Percentiles rank a stretch among this genome's conserved stretches.
phyloP scores from a whole-genome alignment of 768 basidiomycete species.

The Hydnum rufescens region DNA sequence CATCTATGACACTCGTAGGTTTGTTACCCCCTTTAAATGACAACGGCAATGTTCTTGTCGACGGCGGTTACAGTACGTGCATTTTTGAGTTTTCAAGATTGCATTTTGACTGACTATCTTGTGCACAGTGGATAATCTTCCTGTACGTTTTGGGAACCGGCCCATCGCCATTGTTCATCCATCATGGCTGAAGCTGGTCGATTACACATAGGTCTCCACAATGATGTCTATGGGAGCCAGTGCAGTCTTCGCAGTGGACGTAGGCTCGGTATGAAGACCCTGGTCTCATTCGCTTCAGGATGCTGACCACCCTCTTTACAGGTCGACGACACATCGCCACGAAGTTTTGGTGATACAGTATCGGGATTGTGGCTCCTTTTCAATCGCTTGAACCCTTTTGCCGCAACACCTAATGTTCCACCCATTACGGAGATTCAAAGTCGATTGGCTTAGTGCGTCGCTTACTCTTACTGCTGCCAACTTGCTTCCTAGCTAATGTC shows the following conservation, averaged over 20 bases:
- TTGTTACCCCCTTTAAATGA: slow-evolving; percentile 88
- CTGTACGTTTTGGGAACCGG: slow-evolving; percentile 35
- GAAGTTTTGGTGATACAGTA: slow-evolving; percentile 85
- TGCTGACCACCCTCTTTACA: slow-evolving; percentile 15
- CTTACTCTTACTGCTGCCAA: not conserved
- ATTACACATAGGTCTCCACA: slow-evolving; percentile 42
- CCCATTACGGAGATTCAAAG: slow-evolving; percentile 87
- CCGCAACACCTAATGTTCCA: slow-evolving; percentile 53
- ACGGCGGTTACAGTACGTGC: slow-evolving; percentile 68
- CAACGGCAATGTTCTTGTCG: slow-evolving; percentile 80
- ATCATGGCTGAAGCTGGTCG: not conserved
- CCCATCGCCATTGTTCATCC: not conserved
- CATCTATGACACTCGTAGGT: slow-evolving; percentile 94
- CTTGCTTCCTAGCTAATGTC: not conserved
- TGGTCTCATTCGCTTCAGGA: not conserved
- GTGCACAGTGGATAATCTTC: slow-evolving; percentile 62
- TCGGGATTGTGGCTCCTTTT: slow-evolving; percentile 93
- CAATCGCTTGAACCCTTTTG: slow-evolving; percentile 87
- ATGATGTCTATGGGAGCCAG: slow-evolving; percentile 87
- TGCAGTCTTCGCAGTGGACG: slow-evolving; percentile 82
- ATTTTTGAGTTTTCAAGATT: not conserved
- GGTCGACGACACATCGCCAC: slow-evolving; percentile 88
- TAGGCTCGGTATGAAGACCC: slow-evolving; percentile 47
- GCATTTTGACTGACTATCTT: slow-evolving; percentile 8
- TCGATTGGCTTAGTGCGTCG: slow-evolving; percentile 78